Conservation (phyloP, 805 yeast genomes). For the Candida nemodendra region DNA sequence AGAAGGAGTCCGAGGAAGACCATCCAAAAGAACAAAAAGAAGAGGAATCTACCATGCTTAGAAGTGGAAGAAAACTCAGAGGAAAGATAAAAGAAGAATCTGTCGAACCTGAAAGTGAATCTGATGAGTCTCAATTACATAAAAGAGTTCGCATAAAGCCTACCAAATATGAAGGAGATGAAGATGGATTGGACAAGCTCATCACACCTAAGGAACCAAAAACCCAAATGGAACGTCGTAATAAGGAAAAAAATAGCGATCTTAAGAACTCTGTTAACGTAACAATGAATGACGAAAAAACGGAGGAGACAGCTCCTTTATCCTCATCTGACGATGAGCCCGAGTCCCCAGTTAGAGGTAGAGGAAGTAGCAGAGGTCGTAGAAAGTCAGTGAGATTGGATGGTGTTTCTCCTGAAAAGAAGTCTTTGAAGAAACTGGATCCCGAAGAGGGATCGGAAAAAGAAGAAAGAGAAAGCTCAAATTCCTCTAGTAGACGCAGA, state of each 20-base stretch:
- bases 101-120: constrained; percentile 4
- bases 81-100: constrained; percentile 11
- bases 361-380: constrained; percentile 1
- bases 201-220: not conserved
- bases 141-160: not conserved
- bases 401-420: not conserved
- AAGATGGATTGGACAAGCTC: not conserved
- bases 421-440: not conserved
- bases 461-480: not conserved
- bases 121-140: not conserved
- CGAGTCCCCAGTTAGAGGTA: not conserved
- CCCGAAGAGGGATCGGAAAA: constrained; percentile 1
- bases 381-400: not conserved
- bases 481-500: constrained; percentile 4
- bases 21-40: constrained; percentile 2
- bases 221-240: not conserved
- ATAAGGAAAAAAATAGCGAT: not conserved
- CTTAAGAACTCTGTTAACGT: not conserved
- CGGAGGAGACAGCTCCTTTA: constrained; percentile 1
- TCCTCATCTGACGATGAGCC: constrained; percentile 4
- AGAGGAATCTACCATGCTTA: constrained; percentile 5
- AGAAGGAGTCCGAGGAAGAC: no score
- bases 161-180: constrained; percentile 3
- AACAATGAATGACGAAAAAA: not conserved
- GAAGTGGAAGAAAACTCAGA: constrained; percentile 13